Evolutionary conservation across 2,329 filamentous ascomycete species (phyloP).

Genomic region (Chaetomiaceae sp.): DNA sequence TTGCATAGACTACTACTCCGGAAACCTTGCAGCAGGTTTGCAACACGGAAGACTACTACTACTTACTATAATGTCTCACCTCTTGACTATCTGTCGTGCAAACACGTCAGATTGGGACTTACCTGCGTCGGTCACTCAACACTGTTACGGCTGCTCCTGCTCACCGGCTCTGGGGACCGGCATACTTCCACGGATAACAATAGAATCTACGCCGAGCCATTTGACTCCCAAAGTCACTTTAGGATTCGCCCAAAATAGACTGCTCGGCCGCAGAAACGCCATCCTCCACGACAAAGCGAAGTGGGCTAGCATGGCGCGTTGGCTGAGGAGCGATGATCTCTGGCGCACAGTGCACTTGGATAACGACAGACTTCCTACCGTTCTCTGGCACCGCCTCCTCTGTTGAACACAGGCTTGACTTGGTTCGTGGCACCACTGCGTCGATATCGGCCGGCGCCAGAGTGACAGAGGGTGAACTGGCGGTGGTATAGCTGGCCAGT

Average conservation of each 20-base stretch:
- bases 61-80: no score
- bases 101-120: no score
- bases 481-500: not conserved
- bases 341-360: not conserved
- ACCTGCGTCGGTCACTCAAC: no score
- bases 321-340: not conserved
- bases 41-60: no score
- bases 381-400: no score
- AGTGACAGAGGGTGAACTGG: not conserved
- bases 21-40: no score
- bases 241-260: not conserved
- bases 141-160: not conserved
- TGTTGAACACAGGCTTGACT: no score
- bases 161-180: not conserved
- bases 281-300: not conserved
- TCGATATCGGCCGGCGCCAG: not conserved
- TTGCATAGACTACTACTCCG: no score
- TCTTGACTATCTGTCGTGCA: no score
- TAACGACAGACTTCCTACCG: not conserved
- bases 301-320: not conserved
- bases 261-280: not conserved
- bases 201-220: not conserved
- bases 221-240: not conserved
- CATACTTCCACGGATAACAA: not conserved
- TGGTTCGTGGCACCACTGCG: not conserved